These are phyloP conservation scores for Mortierella claussenii DNA, from an alignment of 192 early-diverging fungal species.

Conservation along the genomic window DNA sequence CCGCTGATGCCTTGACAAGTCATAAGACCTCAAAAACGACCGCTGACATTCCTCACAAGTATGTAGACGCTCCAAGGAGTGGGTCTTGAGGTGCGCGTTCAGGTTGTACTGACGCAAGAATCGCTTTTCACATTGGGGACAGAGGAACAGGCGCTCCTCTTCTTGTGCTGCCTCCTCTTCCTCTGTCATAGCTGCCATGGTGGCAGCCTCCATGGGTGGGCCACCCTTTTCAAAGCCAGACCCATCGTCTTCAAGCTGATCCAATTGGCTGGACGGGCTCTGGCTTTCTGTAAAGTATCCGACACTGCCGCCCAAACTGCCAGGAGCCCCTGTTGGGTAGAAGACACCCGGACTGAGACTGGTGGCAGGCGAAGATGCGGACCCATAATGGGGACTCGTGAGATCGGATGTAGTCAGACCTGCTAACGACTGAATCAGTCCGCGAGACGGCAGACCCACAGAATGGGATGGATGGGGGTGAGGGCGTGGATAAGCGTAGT, in stretches of 20 bases:
- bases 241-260: not conserved
- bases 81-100: conserved; percentile 45
- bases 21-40: conserved; percentile 33
- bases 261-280: not conserved
- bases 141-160: conserved; percentile 24
- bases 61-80: conserved; percentile 6
- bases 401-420: not conserved
- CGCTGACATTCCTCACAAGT: conserved; percentile 6
- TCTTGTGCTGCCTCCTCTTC: not conserved
- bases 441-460: not conserved
- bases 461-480: too few species aligned
- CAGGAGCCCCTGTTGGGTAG: not conserved
- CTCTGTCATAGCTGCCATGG: not conserved
- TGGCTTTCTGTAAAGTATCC: not conserved
- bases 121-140: conserved; percentile 14
- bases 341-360: not conserved
- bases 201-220: not conserved
- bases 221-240: too few species aligned
- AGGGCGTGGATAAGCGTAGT: not conserved
- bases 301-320: not conserved
- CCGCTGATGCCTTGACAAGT: conserved; percentile 86
- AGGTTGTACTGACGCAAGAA: conserved; percentile 49
- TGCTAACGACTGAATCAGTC: conserved; percentile 5
- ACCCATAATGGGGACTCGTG: not conserved
- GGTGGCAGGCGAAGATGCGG: not conserved